Conservation (phyloP, 108 stramenopile genomes). For the Cyclotella baltica region DNA sequence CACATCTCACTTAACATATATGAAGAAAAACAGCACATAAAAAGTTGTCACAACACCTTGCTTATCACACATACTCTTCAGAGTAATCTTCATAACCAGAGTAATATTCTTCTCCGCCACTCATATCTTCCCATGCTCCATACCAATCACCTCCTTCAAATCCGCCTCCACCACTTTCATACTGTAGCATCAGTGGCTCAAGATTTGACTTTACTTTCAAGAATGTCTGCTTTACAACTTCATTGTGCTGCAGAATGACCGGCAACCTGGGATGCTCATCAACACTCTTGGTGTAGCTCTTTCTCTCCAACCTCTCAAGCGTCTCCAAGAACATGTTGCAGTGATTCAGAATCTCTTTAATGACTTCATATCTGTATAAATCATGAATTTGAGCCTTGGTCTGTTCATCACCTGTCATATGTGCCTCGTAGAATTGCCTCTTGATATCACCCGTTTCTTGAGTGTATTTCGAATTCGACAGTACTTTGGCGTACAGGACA, state of each 20-base stretch:
- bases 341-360: slow-evolving; percentile 59
- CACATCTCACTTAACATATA: too few species aligned
- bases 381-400: slow-evolving; percentile 58
- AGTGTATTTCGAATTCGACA: slow-evolving; percentile 31
- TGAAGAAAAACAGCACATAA: too few species aligned
- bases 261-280: slow-evolving; percentile 64
- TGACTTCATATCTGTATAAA: slow-evolving; percentile 59
- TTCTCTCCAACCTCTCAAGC: slow-evolving; percentile 43
- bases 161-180: slow-evolving; percentile 10
- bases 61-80: slow-evolving; percentile 4
- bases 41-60: too few species aligned
- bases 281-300: slow-evolving; percentile 54
- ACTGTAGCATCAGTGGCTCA: slow-evolving; percentile 28
- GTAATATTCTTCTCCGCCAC: slow-evolving; percentile 15
- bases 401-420: slow-evolving; percentile 55
- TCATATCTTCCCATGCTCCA: background rate
- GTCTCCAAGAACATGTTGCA: slow-evolving; percentile 57
- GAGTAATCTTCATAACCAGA: background rate
- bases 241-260: slow-evolving; percentile 62
- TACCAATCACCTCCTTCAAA: background rate
- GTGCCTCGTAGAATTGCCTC: slow-evolving; percentile 66
- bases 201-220: slow-evolving; percentile 54
- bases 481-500: slow-evolving; percentile 54
- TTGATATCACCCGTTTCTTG: slow-evolving; percentile 36
- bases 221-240: slow-evolving; percentile 61